Evolutionary conservation across 2,329 filamentous ascomycete genomes (phyloP), one percentile per base, ranked within the genome.

Genomic region (Xylaria sp.): DNA sequence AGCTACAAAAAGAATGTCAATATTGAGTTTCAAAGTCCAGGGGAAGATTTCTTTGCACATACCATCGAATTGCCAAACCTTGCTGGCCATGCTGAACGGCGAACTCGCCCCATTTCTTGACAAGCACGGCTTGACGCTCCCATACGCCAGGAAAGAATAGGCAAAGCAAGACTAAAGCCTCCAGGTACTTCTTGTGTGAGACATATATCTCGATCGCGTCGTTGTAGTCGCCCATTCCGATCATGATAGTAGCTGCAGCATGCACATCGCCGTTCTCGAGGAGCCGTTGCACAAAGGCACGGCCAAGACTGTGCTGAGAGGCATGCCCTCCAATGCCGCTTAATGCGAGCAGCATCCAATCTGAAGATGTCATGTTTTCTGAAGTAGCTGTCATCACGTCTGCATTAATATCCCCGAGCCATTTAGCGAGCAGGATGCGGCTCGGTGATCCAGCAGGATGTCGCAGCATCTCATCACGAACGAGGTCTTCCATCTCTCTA

Each of bases 181-280:
- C 96, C 91, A 99, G 92, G 78, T 91, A 97, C 75, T 91, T 90
- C 79, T 91, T 93, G 72, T 96, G 93, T 11, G 94, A 97, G 38
- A 97, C 89, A 75, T 99, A 99, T 36, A 97, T 92, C 80, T 99
- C 96, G 68, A 99, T 94, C 0, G 96, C 96, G 78, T 99, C 95
- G 72, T 97, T 95, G 74, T 93, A 86, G 77, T 98, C 95, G 2
- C 94, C 94, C 80, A 99, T 89, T 15, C 94, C 94, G 40, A 99
- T 89, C 80, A 99, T 89, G 70, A 98, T 95, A 0, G 95, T 95
- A 20, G 94, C 94, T 5, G 96, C 94, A 0, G 93, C 93, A 77
- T 99, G 94, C 2, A 97, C 85, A 75, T 99, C 96, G 33, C 93
- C 94, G 71, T 91, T 93, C 79, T 97, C 94, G 1, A 99, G 86